phyloP scores from a whole-genome alignment of 805 yeast species.

The Starmerella powellii region DNA sequence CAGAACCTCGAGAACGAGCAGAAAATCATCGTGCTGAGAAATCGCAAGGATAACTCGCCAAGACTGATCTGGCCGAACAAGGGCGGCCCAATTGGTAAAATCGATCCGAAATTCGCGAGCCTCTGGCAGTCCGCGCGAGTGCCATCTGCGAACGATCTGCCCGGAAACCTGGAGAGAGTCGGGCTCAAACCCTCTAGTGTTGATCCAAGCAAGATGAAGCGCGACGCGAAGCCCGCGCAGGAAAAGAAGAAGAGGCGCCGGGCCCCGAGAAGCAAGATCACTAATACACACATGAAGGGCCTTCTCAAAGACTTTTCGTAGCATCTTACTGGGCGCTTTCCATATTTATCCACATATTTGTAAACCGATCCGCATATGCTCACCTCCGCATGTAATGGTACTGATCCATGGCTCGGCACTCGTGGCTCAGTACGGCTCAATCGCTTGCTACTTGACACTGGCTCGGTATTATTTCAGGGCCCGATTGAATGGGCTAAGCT shows the following conservation, averaged over 20 bases:
- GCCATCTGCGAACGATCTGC: conserved; percentile 73
- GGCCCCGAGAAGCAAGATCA: conserved; percentile 86
- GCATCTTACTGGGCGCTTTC: too few species aligned
- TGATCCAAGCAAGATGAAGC: conserved; percentile 89
- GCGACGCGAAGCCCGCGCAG: conserved; percentile 38
- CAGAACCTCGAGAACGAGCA: conserved; percentile 65
- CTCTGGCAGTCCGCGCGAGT: conserved; percentile 72
- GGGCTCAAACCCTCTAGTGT: conserved; percentile 95
- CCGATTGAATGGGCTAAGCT: not conserved
- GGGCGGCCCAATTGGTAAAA: conserved; percentile 58
- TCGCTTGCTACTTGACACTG: too few species aligned
- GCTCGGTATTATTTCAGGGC: not conserved
- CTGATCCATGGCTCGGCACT: too few species aligned
- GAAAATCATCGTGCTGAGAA: conserved; percentile 69
- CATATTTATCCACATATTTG: too few species aligned
- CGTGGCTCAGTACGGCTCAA: too few species aligned
- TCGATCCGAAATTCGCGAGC: conserved; percentile 70
- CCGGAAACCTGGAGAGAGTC: conserved; percentile 60
- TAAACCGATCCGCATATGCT: not conserved
- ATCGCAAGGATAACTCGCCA: conserved; percentile 90
- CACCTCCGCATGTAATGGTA: too few species aligned
- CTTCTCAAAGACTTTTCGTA: conserved; percentile 67
- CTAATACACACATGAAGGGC: conserved; percentile 95
- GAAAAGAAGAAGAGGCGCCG: conserved; percentile 69
- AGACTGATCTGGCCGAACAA: conserved; percentile 80